Conservation (phyloP, 2,329 filamentous ascomycete species). For the Sclerotinia nivalis region DNA sequence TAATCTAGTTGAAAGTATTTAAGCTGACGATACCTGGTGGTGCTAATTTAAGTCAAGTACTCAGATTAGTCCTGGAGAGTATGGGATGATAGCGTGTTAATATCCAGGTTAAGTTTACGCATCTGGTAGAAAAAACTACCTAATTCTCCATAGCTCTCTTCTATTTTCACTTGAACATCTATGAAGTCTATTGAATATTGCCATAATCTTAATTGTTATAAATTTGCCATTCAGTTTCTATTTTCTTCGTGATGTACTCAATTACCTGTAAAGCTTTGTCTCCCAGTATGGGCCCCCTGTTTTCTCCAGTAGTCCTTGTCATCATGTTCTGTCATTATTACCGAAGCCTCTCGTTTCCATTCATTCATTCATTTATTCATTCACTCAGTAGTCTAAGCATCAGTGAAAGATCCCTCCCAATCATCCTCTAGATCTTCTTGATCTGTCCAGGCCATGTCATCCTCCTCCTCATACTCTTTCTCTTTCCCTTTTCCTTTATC, state of each 20-base stretch:
- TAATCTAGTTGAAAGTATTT: too few relatives aligned
- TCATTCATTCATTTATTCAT: accelerated
- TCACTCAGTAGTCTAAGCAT: not conserved
- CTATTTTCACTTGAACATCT: not conserved
- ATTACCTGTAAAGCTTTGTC: not conserved
- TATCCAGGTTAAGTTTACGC: too few relatives aligned
- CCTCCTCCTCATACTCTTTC: not conserved
- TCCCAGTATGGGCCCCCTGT: not conserved
- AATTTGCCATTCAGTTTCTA: not conserved
- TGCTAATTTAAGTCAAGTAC: too few relatives aligned
- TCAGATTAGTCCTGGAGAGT: too few relatives aligned
- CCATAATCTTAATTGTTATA: not conserved
- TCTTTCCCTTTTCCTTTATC: not conserved
- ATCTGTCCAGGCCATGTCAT: constrained; percentile 7
- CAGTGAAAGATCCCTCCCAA: constrained; percentile 6
- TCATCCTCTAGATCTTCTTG: not conserved
- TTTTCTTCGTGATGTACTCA: not conserved
- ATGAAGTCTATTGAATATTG: not conserved
- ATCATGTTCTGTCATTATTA: too few relatives aligned
- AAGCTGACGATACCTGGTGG: too few relatives aligned
- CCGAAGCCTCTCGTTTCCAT: not conserved
- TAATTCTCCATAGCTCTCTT: too few relatives aligned
- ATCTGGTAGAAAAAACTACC: too few relatives aligned
- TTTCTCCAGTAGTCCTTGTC: not conserved
- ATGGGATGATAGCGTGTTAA: too few relatives aligned